Base-by-base conservation (phyloP, 2,329 filamentous ascomycete genomes). In the Diaporthe aspalathi region DNA sequence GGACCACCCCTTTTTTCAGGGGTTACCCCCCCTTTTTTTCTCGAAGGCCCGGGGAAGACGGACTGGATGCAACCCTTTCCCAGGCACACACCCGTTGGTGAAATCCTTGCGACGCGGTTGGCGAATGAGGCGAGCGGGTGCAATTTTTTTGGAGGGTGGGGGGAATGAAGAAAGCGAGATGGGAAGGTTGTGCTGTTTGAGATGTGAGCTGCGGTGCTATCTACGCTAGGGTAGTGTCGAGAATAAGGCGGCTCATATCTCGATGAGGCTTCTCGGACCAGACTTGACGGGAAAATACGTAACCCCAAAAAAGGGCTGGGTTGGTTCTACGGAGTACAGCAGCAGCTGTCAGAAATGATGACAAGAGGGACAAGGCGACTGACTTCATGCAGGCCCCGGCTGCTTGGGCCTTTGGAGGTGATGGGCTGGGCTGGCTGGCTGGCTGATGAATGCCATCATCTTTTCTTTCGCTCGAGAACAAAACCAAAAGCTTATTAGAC, bases 1-100 rank as follows among this genome's bases (percentile, higher is more conserved):
- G 60, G 60, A 63, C 60, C 60, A 63, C 60, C 43, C 2, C 40
- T 38, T 14, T 57, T 7, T 63, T 63, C 60, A 63, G 60, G 60
- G 60, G 43, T 63, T 63, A 49, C 60, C 60, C 60, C 60, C 45
- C 38, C 43, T 24, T 35, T 35, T 45, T 45, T 63, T 63, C 60
- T 63, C 43, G 60, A 63, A 63, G 60, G 60, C n/a, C 60, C 60
- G 43, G 60, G 60, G 60, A 63, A 63, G 60, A 63, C 60, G 60
- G 60, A 49, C 27, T 38, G 60, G 43, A 60, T 63, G 60, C 20
- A 63, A 49, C 60, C 60, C 60, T 63, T 49, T 32, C 43, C 60
- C 43, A 47, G 60, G 27, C 16, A 14, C 8, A 29, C 5, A 11
- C 35, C 29, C 32, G 52, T 54, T n/a, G 43, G 27, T 43, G 60